Conservation (phyloP, 2,329 filamentous ascomycete genomes). For the Didymella keratinophila region DNA sequence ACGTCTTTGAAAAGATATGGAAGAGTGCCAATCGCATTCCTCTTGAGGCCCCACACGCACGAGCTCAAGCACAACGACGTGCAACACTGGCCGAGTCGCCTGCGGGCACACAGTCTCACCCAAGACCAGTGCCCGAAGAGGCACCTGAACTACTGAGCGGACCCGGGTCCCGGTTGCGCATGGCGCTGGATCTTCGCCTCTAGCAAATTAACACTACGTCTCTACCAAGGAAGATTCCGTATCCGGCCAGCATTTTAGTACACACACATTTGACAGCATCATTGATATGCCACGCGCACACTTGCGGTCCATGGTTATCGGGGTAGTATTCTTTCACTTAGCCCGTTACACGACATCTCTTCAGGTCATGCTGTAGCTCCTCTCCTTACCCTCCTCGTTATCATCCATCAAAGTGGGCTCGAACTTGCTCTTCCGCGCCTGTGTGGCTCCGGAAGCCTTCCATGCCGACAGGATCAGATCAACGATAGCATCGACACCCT, state of each 20-base stretch:
- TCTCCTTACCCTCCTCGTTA: conserved; percentile 23
- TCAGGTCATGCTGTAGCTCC: conserved; percentile 20
- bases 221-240: background rate
- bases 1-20: background rate
- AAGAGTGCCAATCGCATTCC: background rate
- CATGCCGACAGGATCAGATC: conserved; percentile 89
- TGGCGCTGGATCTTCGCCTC: background rate
- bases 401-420: conserved; percentile 46
- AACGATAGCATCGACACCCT: conserved; percentile 85
- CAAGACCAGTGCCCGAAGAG: background rate
- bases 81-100: background rate
- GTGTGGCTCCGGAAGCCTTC: conserved; percentile 81
- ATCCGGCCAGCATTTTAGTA: background rate
- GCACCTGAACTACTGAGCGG: background rate
- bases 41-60: background rate
- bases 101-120: background rate
- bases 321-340: background rate
- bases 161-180: background rate
- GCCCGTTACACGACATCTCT: background rate
- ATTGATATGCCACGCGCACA: background rate
- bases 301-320: background rate
- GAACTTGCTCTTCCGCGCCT: conserved; percentile 47
- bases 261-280: background rate
- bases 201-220: background rate
- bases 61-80: background rate